Evolutionary conservation across 1,139 yeast genomes (phyloP).

Genomic region (Pichia sp.): DNA sequence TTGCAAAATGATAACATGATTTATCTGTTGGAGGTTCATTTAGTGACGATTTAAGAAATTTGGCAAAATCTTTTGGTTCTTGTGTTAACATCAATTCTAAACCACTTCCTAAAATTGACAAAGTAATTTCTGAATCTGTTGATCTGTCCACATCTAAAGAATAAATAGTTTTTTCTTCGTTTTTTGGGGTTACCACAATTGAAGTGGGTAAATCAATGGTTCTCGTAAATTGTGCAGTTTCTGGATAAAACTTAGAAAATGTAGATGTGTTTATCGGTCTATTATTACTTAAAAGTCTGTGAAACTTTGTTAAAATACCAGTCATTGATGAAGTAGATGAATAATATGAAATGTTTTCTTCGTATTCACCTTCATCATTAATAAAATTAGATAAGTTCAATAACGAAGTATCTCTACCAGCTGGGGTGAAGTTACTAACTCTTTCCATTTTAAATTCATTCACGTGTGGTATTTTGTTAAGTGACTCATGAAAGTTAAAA

Average conservation of each 20-base stretch:
- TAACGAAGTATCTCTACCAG: conserved; percentile 57
- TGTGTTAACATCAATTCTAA: conserved; percentile 69
- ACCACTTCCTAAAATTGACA: conserved; percentile 75
- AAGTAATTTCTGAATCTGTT: conserved; percentile 58
- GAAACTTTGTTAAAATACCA: conserved; percentile 64
- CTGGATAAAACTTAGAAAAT: conserved; percentile 40
- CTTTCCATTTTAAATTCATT: conserved; percentile 61
- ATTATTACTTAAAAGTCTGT: conserved; percentile 57
- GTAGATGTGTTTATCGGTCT: conserved; percentile 41
- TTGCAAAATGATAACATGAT: conserved; percentile 61
- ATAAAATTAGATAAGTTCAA: conserved; percentile 43
- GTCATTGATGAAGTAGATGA: conserved; percentile 93
- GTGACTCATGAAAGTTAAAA: conserved; percentile 59
- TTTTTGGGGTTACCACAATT: conserved; percentile 36
- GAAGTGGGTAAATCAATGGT: conserved; percentile 35
- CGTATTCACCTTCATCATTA: conserved; percentile 11
- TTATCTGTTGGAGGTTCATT: conserved; percentile 14
- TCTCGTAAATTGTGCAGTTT: conserved; percentile 30
- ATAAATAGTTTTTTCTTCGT: conserved; percentile 36
- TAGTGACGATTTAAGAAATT: conserved; percentile 17
- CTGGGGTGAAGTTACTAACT: conserved; percentile 51
- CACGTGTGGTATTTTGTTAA: conserved; percentile 58
- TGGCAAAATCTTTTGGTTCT: conserved; percentile 31
- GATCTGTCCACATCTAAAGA: conserved; percentile 71
- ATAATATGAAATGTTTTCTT: conserved; percentile 37